Conservation (phyloP, 2,329 filamentous ascomycete species). For the Trichophyton benhamiae region DNA sequence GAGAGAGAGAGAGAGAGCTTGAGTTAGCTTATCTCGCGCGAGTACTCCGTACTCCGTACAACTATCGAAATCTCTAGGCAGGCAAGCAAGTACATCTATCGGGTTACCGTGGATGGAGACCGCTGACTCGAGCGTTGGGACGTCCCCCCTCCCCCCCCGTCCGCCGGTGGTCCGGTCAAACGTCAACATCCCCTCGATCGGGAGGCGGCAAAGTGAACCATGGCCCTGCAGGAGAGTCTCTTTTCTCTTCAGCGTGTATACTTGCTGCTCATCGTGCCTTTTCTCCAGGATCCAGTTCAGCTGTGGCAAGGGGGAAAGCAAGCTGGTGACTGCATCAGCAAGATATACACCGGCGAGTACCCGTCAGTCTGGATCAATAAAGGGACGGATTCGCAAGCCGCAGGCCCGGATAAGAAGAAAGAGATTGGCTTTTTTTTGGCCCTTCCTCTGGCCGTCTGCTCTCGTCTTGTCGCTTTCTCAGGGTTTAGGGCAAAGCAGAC, state of each 20-base stretch:
- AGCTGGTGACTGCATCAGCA: background rate
- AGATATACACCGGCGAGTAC: background rate
- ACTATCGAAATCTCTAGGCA: background rate
- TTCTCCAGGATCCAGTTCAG: background rate
- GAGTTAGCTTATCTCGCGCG: too few relatives aligned
- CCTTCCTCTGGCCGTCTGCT: background rate
- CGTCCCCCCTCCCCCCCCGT: background rate
- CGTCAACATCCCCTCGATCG: background rate
- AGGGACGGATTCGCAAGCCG: conserved; percentile 3
- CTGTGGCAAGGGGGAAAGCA: conserved; percentile 2
- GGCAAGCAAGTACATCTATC: background rate
- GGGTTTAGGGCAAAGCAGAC: too few relatives aligned
- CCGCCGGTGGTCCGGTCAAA: background rate
- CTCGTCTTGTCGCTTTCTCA: too few relatives aligned
- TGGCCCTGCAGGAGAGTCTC: background rate
- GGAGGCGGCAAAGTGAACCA: background rate
- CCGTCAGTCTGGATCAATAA: conserved; percentile 11
- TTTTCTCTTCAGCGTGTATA: background rate
- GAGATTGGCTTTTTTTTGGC: background rate
- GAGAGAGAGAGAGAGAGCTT: too few relatives aligned
- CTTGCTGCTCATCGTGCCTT: too few relatives aligned
- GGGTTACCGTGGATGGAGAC: background rate
- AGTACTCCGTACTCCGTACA: too few relatives aligned
- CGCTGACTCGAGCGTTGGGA: background rate
- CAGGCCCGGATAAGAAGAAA: background rate